Evolutionary conservation across 1,284 basidiomycete species (phyloP).

Genomic region (Cutaneotrichosporon sp.): DNA sequence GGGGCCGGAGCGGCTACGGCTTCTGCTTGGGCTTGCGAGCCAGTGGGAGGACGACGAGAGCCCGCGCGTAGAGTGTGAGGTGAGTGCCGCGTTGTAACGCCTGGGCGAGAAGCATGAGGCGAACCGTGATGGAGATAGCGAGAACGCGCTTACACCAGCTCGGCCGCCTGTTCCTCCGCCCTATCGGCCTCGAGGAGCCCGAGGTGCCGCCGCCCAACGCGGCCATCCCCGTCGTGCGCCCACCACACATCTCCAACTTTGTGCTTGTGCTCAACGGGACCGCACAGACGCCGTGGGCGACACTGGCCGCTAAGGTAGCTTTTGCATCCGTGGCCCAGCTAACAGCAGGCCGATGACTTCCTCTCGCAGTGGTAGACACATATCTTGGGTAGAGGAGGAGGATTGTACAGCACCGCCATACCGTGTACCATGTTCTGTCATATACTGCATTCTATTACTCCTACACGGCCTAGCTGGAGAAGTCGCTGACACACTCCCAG

Average conservation of each 20-base stretch:
- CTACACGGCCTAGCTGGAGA: conserved; percentile 64
- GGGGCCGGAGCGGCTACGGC: conserved; percentile 38
- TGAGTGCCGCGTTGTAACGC: conserved; percentile 9
- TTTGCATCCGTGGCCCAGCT: not conserved
- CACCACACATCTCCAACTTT: conserved; percentile 20
- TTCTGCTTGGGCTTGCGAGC: conserved; percentile 40
- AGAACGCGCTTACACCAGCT: conserved; percentile 23
- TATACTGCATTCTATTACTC: conserved; percentile 9
- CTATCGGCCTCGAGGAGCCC: conserved; percentile 26
- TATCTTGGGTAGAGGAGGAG: not conserved
- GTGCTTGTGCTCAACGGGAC: conserved; percentile 39
- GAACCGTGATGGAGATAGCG: too few relatives aligned
- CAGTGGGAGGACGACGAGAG: conserved; percentile 44
- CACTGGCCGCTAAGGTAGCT: conserved; percentile 32
- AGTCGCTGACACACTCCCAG: conserved; percentile 96
- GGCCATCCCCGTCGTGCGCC: conserved; percentile 20
- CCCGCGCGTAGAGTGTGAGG: conserved; percentile 44
- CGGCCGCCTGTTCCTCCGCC: conserved; percentile 29
- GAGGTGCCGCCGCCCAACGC: conserved; percentile 18
- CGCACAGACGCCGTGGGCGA: conserved; percentile 31
- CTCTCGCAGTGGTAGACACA: conserved; percentile 16
- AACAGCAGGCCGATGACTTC: conserved; percentile 28
- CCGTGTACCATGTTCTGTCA: not conserved
- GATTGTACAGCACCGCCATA: not conserved
- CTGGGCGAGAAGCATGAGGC: not conserved